Conservation (phyloP, 148 eudicot species). For the Fagopyrum tataricum region DNA sequence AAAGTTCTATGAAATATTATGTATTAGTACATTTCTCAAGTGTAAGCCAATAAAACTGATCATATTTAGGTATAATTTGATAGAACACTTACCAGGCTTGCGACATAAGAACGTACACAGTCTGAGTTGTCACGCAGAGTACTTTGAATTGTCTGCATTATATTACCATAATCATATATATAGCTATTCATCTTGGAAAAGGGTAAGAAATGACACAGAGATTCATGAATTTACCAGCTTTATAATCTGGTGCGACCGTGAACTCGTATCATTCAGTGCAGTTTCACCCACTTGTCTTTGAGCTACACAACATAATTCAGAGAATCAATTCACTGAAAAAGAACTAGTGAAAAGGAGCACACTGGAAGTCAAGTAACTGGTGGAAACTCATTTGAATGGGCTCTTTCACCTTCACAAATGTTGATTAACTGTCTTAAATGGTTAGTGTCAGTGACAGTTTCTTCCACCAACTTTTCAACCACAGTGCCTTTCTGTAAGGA, state of each 20-base stretch:
- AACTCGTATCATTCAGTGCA: conserved; percentile 80
- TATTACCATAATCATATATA: conserved; percentile 24
- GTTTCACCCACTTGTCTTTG: conserved; percentile 99
- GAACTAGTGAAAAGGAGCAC: not conserved
- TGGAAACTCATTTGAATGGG: not conserved
- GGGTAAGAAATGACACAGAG: not conserved
- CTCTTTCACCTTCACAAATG: conserved; percentile 73
- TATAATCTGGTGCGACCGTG: conserved; percentile 93
- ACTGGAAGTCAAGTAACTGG: not conserved
- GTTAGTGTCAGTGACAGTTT: conserved; percentile 57
- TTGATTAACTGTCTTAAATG: conserved; percentile 72
- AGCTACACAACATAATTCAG: conserved; percentile 36
- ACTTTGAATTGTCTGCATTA: conserved; percentile 86
- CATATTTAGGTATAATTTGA: not conserved
- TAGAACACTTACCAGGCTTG: conserved; percentile 62
- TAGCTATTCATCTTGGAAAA: not conserved
- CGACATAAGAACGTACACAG: conserved; percentile 74
- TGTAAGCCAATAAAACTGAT: not conserved
- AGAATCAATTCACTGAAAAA: not conserved
- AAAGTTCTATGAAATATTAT: conserved; percentile 52
- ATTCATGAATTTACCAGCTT: conserved; percentile 48
- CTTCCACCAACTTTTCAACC: conserved; percentile 92
- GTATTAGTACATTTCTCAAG: not conserved
- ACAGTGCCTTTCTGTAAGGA: conserved; percentile 85
- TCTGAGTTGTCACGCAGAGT: conserved; percentile 80